A percentile compares a stretch with the other conserved stretches of the same genome.
Evolutionary conservation across 2,329 filamentous ascomycete genomes (phyloP).

Genomic region (Sphaerostilbella broomeana): DNA sequence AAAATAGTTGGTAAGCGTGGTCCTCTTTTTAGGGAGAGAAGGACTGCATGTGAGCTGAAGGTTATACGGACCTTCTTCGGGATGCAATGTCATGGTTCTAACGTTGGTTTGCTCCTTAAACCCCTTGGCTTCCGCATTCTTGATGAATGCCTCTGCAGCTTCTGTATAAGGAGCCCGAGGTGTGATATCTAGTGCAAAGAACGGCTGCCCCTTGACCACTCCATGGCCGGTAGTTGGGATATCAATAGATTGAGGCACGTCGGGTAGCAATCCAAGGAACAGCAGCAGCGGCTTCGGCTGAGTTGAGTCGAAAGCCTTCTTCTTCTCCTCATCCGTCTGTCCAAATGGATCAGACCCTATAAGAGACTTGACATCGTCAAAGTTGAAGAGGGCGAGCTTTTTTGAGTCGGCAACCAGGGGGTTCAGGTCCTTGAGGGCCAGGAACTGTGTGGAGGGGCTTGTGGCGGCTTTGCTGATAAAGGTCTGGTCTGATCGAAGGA

Average conservation of each 20-base stretch:
- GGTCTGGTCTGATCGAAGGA: conserved; percentile 62
- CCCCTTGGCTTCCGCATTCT: conserved; percentile 45
- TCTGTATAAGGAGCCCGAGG: conserved; percentile 58
- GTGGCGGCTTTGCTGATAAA: conserved; percentile 64
- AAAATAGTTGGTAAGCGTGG: too few species aligned
- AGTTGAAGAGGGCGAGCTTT: conserved; percentile 61
- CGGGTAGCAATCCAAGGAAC: conserved; percentile 78
- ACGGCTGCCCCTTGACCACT: conserved; percentile 71
- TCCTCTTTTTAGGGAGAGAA: not conserved
- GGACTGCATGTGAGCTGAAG: not conserved
- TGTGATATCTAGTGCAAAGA: conserved; percentile 86
- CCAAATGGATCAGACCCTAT: conserved; percentile 67
- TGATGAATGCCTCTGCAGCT: conserved; percentile 46
- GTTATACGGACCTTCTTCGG: conserved; percentile 48
- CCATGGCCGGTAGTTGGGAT: conserved; percentile 41
- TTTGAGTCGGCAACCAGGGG: conserved; percentile 56
- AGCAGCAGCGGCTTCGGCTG: conserved; percentile 63
- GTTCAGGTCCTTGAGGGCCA: conserved; percentile 72
- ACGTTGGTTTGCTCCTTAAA: conserved; percentile 61
- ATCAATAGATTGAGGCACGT: conserved; percentile 38
- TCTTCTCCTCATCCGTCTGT: conserved; percentile 62
- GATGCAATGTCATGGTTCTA: conserved; percentile 52
- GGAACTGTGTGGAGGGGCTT: conserved; percentile 61
- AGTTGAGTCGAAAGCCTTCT: conserved; percentile 67
- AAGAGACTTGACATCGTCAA: conserved; percentile 61